These are phyloP conservation scores for Emericellopsis atlantica DNA, from an alignment of 2,329 filamentous ascomycete species.

Conservation along the genomic window DNA sequence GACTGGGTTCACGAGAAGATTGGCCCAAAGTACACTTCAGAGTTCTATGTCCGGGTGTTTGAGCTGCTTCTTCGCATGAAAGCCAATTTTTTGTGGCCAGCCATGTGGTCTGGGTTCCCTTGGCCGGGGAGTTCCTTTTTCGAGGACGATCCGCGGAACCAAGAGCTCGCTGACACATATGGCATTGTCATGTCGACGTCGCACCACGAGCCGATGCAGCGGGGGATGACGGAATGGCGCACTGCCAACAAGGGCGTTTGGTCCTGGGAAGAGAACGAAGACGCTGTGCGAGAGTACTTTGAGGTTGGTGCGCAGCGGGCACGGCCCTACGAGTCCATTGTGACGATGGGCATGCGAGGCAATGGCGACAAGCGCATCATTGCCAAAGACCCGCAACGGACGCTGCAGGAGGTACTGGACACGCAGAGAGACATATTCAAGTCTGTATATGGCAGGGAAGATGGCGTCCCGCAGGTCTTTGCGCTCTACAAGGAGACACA, in stretches of 20 bases:
- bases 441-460: constrained; percentile 31
- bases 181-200: constrained; percentile 52
- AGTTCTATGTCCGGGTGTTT: constrained; percentile 50
- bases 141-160: constrained; percentile 48
- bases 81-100: constrained; percentile 55
- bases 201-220: constrained; percentile 54
- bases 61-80: constrained; percentile 47
- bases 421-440: constrained; percentile 41
- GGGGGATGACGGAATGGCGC: constrained; percentile 37
- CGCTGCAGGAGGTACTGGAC: constrained; percentile 39
- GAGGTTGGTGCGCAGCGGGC: constrained; percentile 40
- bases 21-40: constrained; percentile 32
- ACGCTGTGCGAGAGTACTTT: constrained; percentile 44
- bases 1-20: constrained; percentile 40
- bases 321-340: constrained; percentile 42
- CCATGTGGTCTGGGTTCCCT: constrained; percentile 45
- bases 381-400: constrained; percentile 33
- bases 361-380: constrained; percentile 41
- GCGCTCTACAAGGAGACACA: constrained; percentile 56
- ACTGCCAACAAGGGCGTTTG: constrained; percentile 34
- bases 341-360: constrained; percentile 48
- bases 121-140: constrained; percentile 43
- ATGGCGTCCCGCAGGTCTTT: constrained; percentile 38
- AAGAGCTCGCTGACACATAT: constrained; percentile 46
- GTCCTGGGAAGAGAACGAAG: constrained; percentile 45